Evolutionary conservation across 345 rosid genomes (phyloP).

Genomic region (Citrus cavaleriei): DNA sequence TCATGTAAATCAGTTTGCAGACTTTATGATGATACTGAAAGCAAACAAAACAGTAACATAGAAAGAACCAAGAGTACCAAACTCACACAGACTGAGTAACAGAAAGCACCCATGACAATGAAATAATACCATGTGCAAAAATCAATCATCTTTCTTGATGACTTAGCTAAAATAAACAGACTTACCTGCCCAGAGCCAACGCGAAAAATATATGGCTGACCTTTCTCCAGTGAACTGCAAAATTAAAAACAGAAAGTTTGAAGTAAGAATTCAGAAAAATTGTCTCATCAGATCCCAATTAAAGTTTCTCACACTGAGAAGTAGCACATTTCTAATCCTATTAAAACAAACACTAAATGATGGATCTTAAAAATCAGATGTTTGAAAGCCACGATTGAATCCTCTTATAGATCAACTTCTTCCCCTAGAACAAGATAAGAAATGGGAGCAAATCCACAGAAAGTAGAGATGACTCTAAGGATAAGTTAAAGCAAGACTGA

Average conservation of each 20-base stretch:
- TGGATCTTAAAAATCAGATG: background rate
- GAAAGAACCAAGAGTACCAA: background rate
- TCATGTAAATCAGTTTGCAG: background rate
- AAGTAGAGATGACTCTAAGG: background rate
- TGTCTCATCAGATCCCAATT: background rate
- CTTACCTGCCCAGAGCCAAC: constrained; percentile 93
- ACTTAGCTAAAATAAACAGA: background rate
- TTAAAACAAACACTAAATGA: background rate
- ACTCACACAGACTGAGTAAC: background rate
- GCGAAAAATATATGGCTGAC: constrained; percentile 72
- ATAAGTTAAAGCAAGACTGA: background rate
- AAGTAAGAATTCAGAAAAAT: background rate
- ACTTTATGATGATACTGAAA: background rate
- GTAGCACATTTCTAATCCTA: background rate
- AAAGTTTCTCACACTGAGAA: background rate
- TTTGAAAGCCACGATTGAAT: background rate
- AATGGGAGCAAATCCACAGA: background rate
- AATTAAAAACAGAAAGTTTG: constrained; percentile 8
- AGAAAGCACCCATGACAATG: background rate
- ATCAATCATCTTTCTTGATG: background rate
- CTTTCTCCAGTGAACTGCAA: constrained; percentile 86
- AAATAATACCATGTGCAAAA: background rate
- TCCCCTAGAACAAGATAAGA: background rate
- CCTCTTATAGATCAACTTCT: background rate
- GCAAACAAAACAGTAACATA: background rate